Evolutionary conservation across 1,139 yeast genomes (phyloP).

Genomic region (Suhomyces maxii): DNA sequence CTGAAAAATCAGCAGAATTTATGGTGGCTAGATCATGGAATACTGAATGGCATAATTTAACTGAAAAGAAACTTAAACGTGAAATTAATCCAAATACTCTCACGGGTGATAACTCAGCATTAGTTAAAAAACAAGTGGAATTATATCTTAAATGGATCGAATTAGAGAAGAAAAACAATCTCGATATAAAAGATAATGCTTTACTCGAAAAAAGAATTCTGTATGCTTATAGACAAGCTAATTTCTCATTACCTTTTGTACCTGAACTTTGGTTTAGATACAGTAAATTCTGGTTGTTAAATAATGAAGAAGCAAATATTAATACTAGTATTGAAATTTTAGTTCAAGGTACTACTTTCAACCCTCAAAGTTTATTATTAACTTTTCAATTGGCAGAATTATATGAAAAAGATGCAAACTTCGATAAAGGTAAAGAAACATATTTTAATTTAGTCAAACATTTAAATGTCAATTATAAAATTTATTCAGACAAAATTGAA

Average conservation of each 20-base stretch:
- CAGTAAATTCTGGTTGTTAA: conserved; percentile 31
- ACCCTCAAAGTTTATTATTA: conserved; percentile 71
- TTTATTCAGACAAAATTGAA: conserved; percentile 24
- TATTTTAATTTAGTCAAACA: conserved; percentile 51
- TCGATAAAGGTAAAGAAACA: conserved; percentile 51
- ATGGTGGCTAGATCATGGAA: conserved; percentile 85
- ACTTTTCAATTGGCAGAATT: conserved; percentile 69
- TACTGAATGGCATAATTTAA: conserved; percentile 64
- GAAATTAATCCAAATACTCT: conserved; percentile 38
- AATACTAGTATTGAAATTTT: conserved; percentile 44
- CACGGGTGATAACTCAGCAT: conserved; percentile 21
- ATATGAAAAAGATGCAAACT: conserved; percentile 59
- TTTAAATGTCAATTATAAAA: conserved; percentile 35
- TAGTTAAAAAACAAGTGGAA: conserved; percentile 41
- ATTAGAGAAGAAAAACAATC: conserved; percentile 74
- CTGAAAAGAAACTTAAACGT: conserved; percentile 41
- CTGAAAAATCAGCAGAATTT: conserved; percentile 81
- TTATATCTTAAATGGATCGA: conserved; percentile 76
- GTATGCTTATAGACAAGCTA: conserved; percentile 72
- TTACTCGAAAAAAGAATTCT: conserved; percentile 59
- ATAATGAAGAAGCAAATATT: conserved; percentile 37
- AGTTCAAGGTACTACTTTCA: conserved; percentile 57
- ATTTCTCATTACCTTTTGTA: conserved; percentile 64
- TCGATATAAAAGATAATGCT: conserved; percentile 54
- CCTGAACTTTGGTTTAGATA: conserved; percentile 88